Evolutionary conservation across 768 basidiomycete species (phyloP).

Genomic region (Atractiella rhizophila): DNA sequence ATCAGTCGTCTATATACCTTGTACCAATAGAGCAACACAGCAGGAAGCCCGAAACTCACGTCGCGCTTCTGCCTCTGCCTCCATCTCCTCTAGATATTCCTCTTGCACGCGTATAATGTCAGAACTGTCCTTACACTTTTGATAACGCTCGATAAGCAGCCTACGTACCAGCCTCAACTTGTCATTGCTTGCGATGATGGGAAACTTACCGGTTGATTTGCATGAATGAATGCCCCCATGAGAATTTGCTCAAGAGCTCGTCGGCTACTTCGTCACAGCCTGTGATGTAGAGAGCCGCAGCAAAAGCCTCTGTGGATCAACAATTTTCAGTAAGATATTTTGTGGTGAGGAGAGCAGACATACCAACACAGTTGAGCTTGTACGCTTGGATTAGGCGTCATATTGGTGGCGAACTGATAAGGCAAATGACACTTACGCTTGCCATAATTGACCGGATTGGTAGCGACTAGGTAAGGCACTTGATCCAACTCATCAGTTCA

Average conservation of each 20-base stretch:
- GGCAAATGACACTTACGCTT: slow-evolving; percentile 29
- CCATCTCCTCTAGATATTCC: slow-evolving; percentile 27
- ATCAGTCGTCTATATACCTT: background rate
- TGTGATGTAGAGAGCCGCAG: slow-evolving; percentile 82
- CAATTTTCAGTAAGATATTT: too few species aligned
- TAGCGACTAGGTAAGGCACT: slow-evolving; percentile 89
- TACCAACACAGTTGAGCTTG: slow-evolving; percentile 84
- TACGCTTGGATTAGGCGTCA: slow-evolving; percentile 28
- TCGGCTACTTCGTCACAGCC: slow-evolving; percentile 64
- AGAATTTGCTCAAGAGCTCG: slow-evolving; percentile 48
- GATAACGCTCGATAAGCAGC: slow-evolving; percentile 45
- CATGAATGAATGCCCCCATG: slow-evolving; percentile 76
- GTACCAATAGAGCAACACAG: background rate
- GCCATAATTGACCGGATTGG: slow-evolving; percentile 94
- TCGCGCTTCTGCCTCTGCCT: slow-evolving; percentile 13
- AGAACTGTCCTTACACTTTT: slow-evolving; percentile 42
- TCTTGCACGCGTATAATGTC: slow-evolving; percentile 32
- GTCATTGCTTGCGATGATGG: background rate
- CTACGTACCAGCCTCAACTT: slow-evolving; percentile 20
- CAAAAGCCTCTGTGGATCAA: slow-evolving; percentile 34
- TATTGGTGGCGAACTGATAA: background rate
- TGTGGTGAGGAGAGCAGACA: too few species aligned
- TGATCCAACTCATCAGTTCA: background rate
- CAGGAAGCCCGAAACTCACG: too few species aligned
- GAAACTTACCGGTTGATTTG: slow-evolving; percentile 46